phyloP scores from a whole-genome alignment of 371 early-diverging fungal species.

The Syncephalastrum sp. region DNA sequence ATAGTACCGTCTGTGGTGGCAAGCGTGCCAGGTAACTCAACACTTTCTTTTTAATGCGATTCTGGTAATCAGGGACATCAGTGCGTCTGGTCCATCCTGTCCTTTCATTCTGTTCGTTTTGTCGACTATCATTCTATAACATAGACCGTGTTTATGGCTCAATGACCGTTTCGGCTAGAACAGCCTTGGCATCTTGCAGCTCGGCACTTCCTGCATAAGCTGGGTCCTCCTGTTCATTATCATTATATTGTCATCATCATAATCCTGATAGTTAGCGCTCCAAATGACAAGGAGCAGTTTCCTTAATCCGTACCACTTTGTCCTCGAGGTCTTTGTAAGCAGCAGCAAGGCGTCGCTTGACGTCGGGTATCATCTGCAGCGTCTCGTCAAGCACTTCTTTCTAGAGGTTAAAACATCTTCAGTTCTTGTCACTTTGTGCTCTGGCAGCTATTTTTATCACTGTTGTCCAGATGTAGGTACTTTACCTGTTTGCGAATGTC shows the following conservation, averaged over 20 bases:
- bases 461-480: neutral
- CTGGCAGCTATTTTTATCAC: too few relatives aligned
- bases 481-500: slow-evolving; percentile 73
- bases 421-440: neutral
- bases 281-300: neutral
- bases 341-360: slow-evolving; percentile 55
- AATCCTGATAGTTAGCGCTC: neutral
- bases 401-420: slow-evolving; percentile 24
- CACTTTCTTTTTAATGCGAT: too few relatives aligned
- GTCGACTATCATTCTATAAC: too few relatives aligned
- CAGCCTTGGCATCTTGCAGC: slow-evolving; percentile 39
- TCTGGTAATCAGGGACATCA: too few relatives aligned
- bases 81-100: too few relatives aligned
- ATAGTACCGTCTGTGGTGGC: too few relatives aligned
- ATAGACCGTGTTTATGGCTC: neutral
- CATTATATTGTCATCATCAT: too few relatives aligned
- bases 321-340: slow-evolving; percentile 61
- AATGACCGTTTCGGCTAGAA: slow-evolving; percentile 30
- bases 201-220: slow-evolving; percentile 40
- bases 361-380: slow-evolving; percentile 72
- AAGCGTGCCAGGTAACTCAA: too few relatives aligned
- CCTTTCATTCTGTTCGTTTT: too few relatives aligned
- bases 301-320: slow-evolving; percentile 32
- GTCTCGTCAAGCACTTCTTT: slow-evolving; percentile 79
- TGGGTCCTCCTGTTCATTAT: slow-evolving; percentile 34